Conservation (phyloP, 768 basidiomycete genomes). For the Lentinula lateritia region DNA sequence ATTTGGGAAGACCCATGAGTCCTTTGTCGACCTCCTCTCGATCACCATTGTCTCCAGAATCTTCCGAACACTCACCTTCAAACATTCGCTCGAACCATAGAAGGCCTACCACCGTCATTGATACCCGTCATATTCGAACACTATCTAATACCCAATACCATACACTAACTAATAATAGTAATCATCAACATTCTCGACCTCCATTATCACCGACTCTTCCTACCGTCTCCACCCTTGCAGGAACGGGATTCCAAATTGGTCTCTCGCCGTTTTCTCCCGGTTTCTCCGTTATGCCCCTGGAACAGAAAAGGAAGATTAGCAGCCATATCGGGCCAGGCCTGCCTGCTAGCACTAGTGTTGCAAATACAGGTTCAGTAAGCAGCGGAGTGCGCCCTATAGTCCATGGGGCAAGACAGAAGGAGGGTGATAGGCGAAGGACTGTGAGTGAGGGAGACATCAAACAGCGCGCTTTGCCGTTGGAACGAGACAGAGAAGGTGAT, state of each 20-base stretch:
- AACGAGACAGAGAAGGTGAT: slow-evolving; percentile 10
- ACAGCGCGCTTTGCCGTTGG: not conserved
- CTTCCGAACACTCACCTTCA: not conserved
- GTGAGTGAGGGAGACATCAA: slow-evolving; percentile 46
- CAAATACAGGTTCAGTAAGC: not conserved
- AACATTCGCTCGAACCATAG: not conserved
- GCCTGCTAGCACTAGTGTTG: not conserved
- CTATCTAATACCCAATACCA: slow-evolving; percentile 1
- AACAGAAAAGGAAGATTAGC: slow-evolving; percentile 36
- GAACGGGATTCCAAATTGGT: slow-evolving; percentile 67
- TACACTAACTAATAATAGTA: slow-evolving; percentile 10
- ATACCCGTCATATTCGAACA: not conserved
- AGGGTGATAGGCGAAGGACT: slow-evolving; percentile 33
- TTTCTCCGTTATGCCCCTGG: slow-evolving; percentile 60
- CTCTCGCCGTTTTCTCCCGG: slow-evolving; percentile 72
- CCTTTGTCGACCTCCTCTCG: slow-evolving; percentile 4
- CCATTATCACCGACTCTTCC: slow-evolving; percentile 26
- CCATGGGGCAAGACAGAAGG: slow-evolving; percentile 8
- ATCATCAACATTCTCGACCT: slow-evolving; percentile 8
- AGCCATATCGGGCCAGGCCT: slow-evolving; percentile 26
- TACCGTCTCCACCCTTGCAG: slow-evolving; percentile 29
- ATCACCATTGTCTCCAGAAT: not conserved
- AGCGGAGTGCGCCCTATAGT: not conserved
- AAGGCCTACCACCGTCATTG: slow-evolving; percentile 2
- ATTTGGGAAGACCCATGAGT: not conserved